Conservation (phyloP, 192 early-diverging fungal species). For the Entophlyctis luteolus region DNA sequence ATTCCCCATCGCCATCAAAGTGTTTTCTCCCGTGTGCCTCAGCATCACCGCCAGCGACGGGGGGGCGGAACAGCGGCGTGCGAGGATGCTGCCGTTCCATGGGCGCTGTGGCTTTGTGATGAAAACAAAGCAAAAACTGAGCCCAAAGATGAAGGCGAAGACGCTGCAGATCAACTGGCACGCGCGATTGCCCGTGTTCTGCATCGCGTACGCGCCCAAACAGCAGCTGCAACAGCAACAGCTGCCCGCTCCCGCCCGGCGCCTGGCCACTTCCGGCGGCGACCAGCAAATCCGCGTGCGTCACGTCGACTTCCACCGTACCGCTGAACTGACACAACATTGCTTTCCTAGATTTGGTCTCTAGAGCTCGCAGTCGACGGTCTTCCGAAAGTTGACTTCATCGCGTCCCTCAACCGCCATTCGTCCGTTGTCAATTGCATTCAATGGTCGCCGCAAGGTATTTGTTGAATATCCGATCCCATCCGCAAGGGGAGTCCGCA, state of each 20-base stretch:
- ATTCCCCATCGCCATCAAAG: slow-evolving; percentile 43
- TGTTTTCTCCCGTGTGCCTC: slow-evolving; percentile 46
- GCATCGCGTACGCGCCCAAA: slow-evolving; percentile 76
- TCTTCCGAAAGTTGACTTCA: slow-evolving; percentile 65
- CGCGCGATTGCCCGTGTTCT: slow-evolving; percentile 84
- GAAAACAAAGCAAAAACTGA: too few relatives aligned
- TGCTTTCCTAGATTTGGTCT: too few relatives aligned
- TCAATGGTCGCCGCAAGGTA: slow-evolving; percentile 75
- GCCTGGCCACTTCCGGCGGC: slow-evolving; percentile 86
- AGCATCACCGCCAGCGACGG: too few relatives aligned
- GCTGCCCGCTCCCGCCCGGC: slow-evolving; percentile 7
- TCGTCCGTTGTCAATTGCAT: slow-evolving; percentile 89
- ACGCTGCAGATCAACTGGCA: slow-evolving; percentile 93
- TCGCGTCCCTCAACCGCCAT: slow-evolving; percentile 80
- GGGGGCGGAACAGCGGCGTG: too few relatives aligned
- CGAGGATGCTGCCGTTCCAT: too few relatives aligned
- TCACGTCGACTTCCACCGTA: too few relatives aligned
- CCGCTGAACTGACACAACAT: slow-evolving; percentile 23
- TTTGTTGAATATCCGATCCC: too few relatives aligned
- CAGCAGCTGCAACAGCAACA: neutral
- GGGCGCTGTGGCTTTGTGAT: too few relatives aligned
- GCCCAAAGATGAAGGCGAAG: slow-evolving; percentile 57
- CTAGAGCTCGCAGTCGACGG: too few relatives aligned
- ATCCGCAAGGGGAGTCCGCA: too few relatives aligned
- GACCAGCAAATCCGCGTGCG: slow-evolving; percentile 83